phyloP scores from a whole-genome alignment of 164 flowering plant genomes.

The Stephania yunnanensis region DNA sequence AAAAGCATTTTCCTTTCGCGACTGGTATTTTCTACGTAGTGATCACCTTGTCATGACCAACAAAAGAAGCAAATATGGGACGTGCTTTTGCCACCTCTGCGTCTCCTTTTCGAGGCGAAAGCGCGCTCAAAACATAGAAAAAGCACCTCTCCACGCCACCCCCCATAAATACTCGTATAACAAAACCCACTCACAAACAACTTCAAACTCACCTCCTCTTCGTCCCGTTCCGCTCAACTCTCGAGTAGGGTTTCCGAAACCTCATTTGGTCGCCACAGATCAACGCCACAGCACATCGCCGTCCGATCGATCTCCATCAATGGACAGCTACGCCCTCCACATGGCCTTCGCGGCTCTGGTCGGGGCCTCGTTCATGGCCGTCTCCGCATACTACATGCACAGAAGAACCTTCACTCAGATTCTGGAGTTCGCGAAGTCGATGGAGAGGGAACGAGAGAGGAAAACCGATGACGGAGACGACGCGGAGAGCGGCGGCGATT shows the following conservation, averaged over 20 bases:
- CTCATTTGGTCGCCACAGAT: not conserved
- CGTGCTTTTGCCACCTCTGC: not conserved
- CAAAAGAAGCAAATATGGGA: not conserved
- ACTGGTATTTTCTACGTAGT: not conserved
- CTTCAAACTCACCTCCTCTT: not conserved
- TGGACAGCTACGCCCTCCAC: slow-evolving; percentile 72
- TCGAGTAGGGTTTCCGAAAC: not conserved
- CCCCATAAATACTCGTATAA: not conserved
- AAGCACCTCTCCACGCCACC: too few relatives aligned
- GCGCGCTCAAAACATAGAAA: not conserved
- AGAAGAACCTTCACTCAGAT: slow-evolving; percentile 68
- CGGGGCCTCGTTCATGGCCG: slow-evolving; percentile 85
- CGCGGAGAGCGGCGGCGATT: slow-evolving; percentile 9
- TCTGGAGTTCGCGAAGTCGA: slow-evolving; percentile 70
- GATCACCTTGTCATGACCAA: not conserved
- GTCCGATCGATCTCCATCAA: slow-evolving; percentile 9
- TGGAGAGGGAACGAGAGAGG: slow-evolving; percentile 42
- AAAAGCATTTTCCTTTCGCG: not conserved
- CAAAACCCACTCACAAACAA: not conserved
- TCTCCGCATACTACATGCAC: slow-evolving; percentile 90
- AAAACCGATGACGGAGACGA: slow-evolving; percentile 27
- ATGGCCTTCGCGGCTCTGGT: slow-evolving; percentile 88
- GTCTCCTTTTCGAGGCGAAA: not conserved
- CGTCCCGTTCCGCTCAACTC: not conserved
- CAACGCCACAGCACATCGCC: not conserved